Base-by-base conservation (phyloP, 2,329 filamentous ascomycete species). In the Aspergillus brasiliensis region DNA sequence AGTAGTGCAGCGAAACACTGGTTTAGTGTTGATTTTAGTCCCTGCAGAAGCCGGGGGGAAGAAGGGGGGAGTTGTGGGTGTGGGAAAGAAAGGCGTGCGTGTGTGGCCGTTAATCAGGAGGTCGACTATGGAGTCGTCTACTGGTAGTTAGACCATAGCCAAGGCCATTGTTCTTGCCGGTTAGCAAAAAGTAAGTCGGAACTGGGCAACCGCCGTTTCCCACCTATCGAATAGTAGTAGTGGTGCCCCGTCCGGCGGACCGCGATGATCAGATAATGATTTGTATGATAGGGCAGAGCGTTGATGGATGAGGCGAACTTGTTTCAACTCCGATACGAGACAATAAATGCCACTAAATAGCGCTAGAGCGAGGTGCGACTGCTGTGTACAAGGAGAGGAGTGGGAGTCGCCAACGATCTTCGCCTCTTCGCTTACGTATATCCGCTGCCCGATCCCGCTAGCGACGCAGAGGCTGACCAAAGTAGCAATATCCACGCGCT, bases 401-500 rank as follows among this genome's bases (percentile, higher is more conserved):
- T 46, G 40, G 28, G 28, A 48, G 10, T 19, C 8, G 34, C 31
- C 31, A 34, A 34, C 31, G 55, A 58, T 58, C 56, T 23, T 46
- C 48, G 49, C 49, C 49, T 21, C 48, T 46, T 58, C 56, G 57
- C 61, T 65, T 65, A 65, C 63, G 58, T 62, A 60, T 59, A 51
- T 61, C 55, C 28, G 34, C 42, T 53, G 38, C 52, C 42, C 61
- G 61, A 61, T 64, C 60, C 60, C 60, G 51, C 58, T 60, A 58
- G 51, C 51, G 46, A 62, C 47, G 60, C 53, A 47, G 28, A 59
- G 34, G n/a, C 40, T 49, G 58, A 60, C 60, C 54, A 63, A 65
- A 62, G 52, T 34, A 64, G 63, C 51, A 65, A 64, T 54, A 56
- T 63, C 62, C 57, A 65, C 63, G 59, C 57, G 44, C 49, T 34